phyloP scores from a whole-genome alignment of 2,329 filamentous ascomycete species.

The Sporothrix sp. region DNA sequence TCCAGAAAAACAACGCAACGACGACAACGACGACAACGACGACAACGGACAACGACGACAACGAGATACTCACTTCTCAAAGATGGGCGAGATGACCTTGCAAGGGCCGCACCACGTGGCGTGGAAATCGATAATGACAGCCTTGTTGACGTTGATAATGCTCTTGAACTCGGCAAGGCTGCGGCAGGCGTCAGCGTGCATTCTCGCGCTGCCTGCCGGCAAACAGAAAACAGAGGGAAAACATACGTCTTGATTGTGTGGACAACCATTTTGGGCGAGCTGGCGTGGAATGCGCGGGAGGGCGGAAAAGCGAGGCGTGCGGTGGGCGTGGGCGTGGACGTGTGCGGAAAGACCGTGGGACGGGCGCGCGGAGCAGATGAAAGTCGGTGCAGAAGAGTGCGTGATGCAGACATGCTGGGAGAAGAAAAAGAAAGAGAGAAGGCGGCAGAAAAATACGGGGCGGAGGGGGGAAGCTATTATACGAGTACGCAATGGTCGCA shows the following conservation, averaged over 20 bases:
- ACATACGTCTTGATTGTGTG: conserved; percentile 14
- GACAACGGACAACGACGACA: too few relatives aligned
- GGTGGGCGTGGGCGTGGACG: not conserved
- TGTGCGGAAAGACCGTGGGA: not conserved
- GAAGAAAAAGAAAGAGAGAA: not conserved
- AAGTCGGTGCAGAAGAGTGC: conserved; percentile 4
- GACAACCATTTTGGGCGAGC: conserved; percentile 13
- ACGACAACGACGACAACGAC: too few relatives aligned
- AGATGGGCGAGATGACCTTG: conserved; percentile 74
- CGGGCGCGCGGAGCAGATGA: not conserved
- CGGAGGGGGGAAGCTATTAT: conserved; percentile 1
- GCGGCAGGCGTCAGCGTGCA: not conserved
- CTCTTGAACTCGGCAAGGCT: conserved; percentile 25
- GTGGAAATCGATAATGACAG: conserved; percentile 77
- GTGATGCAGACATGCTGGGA: conserved; percentile 6
- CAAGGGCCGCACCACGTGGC: conserved; percentile 92
- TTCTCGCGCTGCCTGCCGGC: too few relatives aligned
- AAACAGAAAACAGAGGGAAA: too few relatives aligned
- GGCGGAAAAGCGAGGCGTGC: not conserved
- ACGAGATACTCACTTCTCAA: conserved; percentile 49
- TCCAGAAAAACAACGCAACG: not conserved
- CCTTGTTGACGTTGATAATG: conserved; percentile 27
- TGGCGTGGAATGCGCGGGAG: conserved; percentile 15
- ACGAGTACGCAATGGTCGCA: too few relatives aligned
- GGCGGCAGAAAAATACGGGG: not conserved